Conservation (phyloP, 75 land plant species). For the Cunninghamia lanceolata region DNA sequence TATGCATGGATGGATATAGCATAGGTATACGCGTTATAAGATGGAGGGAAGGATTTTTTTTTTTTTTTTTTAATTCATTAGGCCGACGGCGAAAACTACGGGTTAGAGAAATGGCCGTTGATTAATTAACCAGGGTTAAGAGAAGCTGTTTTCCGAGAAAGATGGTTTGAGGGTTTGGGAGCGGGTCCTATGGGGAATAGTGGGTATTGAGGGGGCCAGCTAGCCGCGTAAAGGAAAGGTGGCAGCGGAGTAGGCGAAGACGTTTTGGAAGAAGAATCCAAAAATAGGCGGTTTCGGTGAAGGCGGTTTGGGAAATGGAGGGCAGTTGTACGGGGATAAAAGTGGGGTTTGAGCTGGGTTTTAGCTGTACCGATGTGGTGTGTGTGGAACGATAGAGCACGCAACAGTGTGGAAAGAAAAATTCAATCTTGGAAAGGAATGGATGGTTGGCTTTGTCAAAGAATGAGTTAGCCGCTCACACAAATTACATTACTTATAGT, state of each 20-base stretch:
- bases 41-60: too few relatives aligned
- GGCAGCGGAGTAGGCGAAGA: neutral
- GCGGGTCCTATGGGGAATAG: conserved; percentile 3
- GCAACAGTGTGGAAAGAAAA: conserved; percentile 2
- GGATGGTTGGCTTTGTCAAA: neutral
- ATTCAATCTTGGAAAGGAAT: neutral
- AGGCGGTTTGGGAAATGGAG: neutral
- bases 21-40: too few relatives aligned
- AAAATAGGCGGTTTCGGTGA: neutral
- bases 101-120: neutral
- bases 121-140: neutral
- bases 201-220: neutral
- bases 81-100: neutral
- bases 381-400: conserved; percentile 2
- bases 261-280: neutral
- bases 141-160: neutral
- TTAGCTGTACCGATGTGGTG: conserved; percentile 8
- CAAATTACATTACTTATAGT: neutral
- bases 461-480: neutral
- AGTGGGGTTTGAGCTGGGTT: conserved; percentile 14
- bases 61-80: too few relatives aligned
- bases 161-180: neutral
- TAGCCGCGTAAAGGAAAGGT: neutral
- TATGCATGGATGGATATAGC: too few relatives aligned
- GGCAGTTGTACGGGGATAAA: conserved; percentile 2